These are phyloP conservation scores for Populus nigra DNA, from an alignment of 345 rosid genomes.

Conservation along the genomic window DNA sequence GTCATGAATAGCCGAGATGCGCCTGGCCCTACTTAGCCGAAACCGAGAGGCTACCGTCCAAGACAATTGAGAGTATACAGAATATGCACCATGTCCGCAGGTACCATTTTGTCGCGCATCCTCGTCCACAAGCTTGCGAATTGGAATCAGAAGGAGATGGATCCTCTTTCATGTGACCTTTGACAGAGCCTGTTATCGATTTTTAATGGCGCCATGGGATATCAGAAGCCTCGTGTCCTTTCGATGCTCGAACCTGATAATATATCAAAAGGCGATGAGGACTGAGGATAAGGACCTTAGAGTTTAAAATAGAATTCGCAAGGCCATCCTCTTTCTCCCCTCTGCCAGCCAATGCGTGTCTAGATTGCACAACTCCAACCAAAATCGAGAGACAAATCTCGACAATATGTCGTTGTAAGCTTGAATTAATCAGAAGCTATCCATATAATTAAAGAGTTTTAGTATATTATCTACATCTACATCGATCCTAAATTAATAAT, in stretches of 20 bases:
- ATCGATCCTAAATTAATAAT: neutral
- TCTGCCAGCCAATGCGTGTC: neutral
- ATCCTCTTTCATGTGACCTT: neutral
- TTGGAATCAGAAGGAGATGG: neutral
- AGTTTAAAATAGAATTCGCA: too few species aligned
- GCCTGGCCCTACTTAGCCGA: neutral
- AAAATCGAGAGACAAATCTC: neutral
- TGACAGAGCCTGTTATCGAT: neutral
- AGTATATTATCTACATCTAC: neutral
- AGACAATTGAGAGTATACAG: too few species aligned
- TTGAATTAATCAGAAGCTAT: too few species aligned
- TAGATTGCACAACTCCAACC: neutral
- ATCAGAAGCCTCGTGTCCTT: neutral
- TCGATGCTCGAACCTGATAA: too few species aligned
- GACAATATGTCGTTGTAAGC: too few species aligned
- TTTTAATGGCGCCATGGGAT: neutral
- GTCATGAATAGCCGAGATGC: neutral
- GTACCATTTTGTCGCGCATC: neutral
- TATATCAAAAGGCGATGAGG: too few species aligned
- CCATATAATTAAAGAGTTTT: too few species aligned
- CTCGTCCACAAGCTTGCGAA: neutral
- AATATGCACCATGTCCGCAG: neutral
- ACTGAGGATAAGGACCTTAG: too few species aligned
- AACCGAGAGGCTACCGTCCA: too few species aligned
- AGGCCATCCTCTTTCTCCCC: too few species aligned